Evolutionary conservation across 257 asterid genomes (phyloP).

Genomic region (Scutellaria galericulata): DNA sequence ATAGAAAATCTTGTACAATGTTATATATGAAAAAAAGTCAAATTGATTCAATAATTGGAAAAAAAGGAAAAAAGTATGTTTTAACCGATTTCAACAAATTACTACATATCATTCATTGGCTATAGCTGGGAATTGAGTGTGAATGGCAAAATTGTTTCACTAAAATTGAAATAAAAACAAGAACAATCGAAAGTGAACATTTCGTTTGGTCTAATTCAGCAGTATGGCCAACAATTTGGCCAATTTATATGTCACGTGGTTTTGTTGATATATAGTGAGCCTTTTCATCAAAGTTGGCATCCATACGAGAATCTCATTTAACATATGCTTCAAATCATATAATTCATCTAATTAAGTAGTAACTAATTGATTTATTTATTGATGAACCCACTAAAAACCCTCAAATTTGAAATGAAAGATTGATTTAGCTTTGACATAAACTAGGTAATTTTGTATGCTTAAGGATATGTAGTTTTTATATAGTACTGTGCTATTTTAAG

Average conservation of each 20-base stretch:
- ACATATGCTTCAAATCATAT: not conserved
- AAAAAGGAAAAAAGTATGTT: not conserved
- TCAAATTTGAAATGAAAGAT: too few species aligned
- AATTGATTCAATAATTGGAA: not conserved
- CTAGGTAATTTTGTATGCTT: too few species aligned
- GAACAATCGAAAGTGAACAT: conserved; percentile 19
- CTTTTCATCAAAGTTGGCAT: conserved; percentile 31
- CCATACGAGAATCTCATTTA: conserved; percentile 16
- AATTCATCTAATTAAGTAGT: too few species aligned
- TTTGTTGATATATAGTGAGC: not conserved
- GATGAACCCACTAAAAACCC: too few species aligned
- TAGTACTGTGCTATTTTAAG: too few species aligned
- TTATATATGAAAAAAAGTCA: too few species aligned
- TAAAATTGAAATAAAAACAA: conserved; percentile 30
- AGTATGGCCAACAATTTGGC: conserved; percentile 31
- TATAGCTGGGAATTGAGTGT: not conserved
- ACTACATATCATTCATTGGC: conserved; percentile 1
- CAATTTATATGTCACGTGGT: conserved; percentile 1
- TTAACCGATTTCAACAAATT: not conserved
- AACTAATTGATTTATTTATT: too few species aligned
- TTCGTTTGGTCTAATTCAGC: conserved; percentile 32
- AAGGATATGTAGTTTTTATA: too few species aligned
- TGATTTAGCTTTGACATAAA: too few species aligned
- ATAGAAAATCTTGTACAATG: not conserved
- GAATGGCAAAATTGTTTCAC: conserved; percentile 24